Percentiles rank a stretch among this genome's conserved stretches.
phyloP scores from a whole-genome alignment of 352 stramenopile genomes.

The Blastocystis sp. region DNA sequence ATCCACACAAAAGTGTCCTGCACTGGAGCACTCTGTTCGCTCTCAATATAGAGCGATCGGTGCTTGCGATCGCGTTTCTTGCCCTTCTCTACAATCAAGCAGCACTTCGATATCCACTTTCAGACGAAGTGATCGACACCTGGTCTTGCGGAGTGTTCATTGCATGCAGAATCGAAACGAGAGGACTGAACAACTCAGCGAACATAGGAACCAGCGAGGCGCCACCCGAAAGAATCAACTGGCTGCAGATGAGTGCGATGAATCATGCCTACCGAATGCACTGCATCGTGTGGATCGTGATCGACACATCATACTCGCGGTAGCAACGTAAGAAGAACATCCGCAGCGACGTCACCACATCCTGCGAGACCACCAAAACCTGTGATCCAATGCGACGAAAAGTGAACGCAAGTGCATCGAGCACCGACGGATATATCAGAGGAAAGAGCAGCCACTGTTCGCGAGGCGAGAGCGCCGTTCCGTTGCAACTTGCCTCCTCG shows the following conservation, averaged over 20 bases:
- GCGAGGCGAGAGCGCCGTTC: not conserved
- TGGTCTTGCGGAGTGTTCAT: constrained; percentile 28
- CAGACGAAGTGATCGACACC: not conserved
- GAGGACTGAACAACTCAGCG: not conserved
- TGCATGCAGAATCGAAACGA: not conserved
- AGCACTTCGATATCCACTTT: not conserved
- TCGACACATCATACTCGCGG: not conserved
- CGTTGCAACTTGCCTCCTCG: not conserved
- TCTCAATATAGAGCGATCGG: not conserved
- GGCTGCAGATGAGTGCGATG: not conserved
- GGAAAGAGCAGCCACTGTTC: constrained; percentile 18
- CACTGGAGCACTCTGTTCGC: not conserved
- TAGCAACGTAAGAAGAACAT: constrained; percentile 53
- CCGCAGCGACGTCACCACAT: not conserved
- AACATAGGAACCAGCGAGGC: not conserved
- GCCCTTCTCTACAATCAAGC: not conserved
- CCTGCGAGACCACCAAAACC: not conserved
- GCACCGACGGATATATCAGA: not conserved
- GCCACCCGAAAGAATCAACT: not conserved
- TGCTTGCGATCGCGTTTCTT: not conserved
- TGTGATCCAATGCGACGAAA: not conserved
- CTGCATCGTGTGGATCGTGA: not conserved
- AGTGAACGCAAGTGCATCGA: not conserved
- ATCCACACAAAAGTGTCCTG: constrained; percentile 5
- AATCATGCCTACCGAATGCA: not conserved